Base-by-base conservation (phyloP, 1,139 yeast species). In the Tardiomyces depauwii region DNA sequence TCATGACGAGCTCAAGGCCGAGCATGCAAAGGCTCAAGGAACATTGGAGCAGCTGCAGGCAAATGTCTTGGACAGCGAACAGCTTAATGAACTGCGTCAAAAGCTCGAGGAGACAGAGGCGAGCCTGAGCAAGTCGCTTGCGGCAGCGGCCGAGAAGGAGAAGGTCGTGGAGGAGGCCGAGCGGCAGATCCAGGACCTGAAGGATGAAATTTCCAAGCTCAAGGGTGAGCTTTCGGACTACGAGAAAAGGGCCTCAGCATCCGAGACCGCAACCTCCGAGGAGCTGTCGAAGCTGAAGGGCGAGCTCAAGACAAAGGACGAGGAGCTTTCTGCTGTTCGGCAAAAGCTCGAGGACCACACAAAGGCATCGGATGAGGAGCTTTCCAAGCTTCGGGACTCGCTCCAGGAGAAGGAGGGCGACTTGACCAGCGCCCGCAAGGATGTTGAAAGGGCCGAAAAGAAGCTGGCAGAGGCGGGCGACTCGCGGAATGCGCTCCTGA, bases 121-220 rank as follows among this genome's bases (percentile, higher is more conserved):
- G 2, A 28, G 39, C 23, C 44, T 27, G 16, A 41, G 41, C 18
- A 9, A 7, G 14, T 27, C 30, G 9, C 21, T 45, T 18, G 28
- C 33, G 10, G 27, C 19, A 2, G 30, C 44, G 2, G 39, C 46
- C 13, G 36, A 36, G 23, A 33, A 55, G 44, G 42, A 58, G 11
- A 63, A 63, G 42, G 53, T 53, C 21, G 28, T 47, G 9, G 45
- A 49, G 13, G 49, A 48, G 14, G 42, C 44, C 11, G 43, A 42
- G 14, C 40, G 33, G 14, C 39, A 50, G 46, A 16, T 47, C 43
- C 47, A 41, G 54, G 50, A 40, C 23, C 48, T 27, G 45, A 52
- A 44, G 45, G 53, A 39, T 38, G 60, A 44, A 43, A 48, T 49
- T 18, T 47, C 45, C 43, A 55, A 44, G 42, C 55, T 45, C 44